Evolutionary conservation across 2,329 filamentous ascomycete species (phyloP).

Genomic region (Fusarium robinianum): DNA sequence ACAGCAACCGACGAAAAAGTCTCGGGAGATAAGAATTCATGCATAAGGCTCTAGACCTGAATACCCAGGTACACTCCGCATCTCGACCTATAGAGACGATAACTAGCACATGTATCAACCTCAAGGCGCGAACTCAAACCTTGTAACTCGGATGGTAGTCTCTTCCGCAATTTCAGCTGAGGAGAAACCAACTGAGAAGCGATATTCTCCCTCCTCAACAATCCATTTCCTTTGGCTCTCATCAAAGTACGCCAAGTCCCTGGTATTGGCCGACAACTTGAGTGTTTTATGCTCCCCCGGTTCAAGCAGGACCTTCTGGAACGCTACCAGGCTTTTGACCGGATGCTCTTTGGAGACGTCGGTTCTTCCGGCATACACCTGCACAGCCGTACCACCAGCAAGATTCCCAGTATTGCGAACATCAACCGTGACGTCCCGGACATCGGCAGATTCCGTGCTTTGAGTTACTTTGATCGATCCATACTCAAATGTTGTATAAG

Average conservation of each 20-base stretch:
- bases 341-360: conserved; percentile 28
- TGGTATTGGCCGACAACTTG: conserved; percentile 14
- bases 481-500: conserved; percentile 65
- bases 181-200: conserved; percentile 35
- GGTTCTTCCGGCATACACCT: conserved; percentile 50
- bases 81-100: no score
- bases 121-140: conserved; percentile 6
- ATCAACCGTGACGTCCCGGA: conserved; percentile 53
- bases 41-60: no score
- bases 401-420: conserved; percentile 61
- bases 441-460: conserved; percentile 54
- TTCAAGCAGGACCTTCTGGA: conserved; percentile 36
- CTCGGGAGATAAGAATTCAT: no score
- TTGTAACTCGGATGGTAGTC: background rate
- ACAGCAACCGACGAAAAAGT: no score
- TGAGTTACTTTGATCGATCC: conserved; percentile 50
- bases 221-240: conserved; percentile 34
- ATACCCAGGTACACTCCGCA: no score
- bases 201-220: conserved; percentile 35
- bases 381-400: conserved; percentile 55
- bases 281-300: conserved; percentile 26
- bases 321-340: conserved; percentile 38
- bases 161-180: conserved; percentile 25
- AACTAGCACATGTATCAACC: no score
- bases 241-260: conserved; percentile 40